Base-by-base conservation (phyloP, 352 stramenopile genomes). In the Phytophthora podocarpi region DNA sequence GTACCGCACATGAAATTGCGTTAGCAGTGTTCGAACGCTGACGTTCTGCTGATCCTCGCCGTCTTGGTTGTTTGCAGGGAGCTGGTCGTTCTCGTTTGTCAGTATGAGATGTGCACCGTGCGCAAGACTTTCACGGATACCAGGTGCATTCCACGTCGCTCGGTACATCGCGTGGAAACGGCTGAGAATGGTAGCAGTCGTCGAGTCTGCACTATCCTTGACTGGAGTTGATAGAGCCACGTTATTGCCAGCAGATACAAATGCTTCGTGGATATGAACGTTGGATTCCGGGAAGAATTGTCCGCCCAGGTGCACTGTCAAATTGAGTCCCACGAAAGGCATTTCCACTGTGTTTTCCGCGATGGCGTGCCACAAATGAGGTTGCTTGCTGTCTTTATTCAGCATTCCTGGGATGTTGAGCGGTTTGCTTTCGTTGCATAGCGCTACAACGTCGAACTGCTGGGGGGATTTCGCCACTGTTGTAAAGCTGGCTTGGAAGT, bases 91-190 rank as follows among this genome's bases (percentile, higher is more conserved):
- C 32, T 49, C 43, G 27, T 78, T 85, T 4, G 47, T 67, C 12
- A 90, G 28, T 16, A 90, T 69, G 1, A 91, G 18, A 16, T 89
- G 74, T 0, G 74, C 72, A 0, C 80, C 76, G 16, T 74, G 72
- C 3, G 70, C 68, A 5, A 91, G 65, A 12, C 73, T 46, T 30
- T 87, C 59, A 6, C 70, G 72, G 9, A 84, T 58, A 5, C 74
- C 78, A 27, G 84, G 82, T 12, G 74, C 52, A 32, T 74, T 90
- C 84, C 84, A 93, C 4, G 57, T 39, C 4, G 80, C 35, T n/a
- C 84, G 70, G 24, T 87, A 85, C 21, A 78, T 61, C 32, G 89
- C 55, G 1, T 79, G 74, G 24, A 93, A 53, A 11, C 77, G 70
- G 1, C 74, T 54, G 5, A 70, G 43, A 24, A 87, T 58, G 0